phyloP scores from a whole-genome alignment of 805 yeast genomes.

The Yarrowia sp. region DNA sequence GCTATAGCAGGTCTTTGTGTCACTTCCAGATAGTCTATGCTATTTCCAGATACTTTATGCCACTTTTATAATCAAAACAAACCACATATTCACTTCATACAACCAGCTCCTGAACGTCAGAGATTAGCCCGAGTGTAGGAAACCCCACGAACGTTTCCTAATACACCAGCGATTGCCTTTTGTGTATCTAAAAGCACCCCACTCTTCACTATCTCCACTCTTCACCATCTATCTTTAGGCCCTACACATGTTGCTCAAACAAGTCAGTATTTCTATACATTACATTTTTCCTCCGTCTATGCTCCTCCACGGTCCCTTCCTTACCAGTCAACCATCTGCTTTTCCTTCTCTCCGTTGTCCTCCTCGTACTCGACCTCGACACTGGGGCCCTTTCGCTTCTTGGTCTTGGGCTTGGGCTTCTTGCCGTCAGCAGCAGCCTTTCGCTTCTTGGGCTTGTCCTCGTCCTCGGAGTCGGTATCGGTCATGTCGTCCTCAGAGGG shows the following conservation, averaged over 20 bases:
- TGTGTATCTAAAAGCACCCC: too few relatives aligned
- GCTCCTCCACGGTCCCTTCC: neutral
- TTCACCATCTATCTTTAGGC: too few relatives aligned
- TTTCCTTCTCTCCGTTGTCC: conserved; percentile 40
- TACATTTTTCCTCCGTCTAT: conserved; percentile 23
- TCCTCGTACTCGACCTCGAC: conserved; percentile 47
- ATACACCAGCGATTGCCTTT: too few relatives aligned
- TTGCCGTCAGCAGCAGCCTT: conserved; percentile 22
- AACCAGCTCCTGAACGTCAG: too few relatives aligned
- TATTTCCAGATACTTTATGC: too few relatives aligned
- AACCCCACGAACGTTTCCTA: too few relatives aligned
- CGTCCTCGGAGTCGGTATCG: conserved; percentile 34
- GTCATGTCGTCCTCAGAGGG: conserved; percentile 25
- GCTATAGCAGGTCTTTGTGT: too few relatives aligned
- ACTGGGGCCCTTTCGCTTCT: conserved; percentile 41
- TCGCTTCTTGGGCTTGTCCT: conserved; percentile 39
- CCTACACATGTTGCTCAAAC: neutral
- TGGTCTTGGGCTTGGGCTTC: conserved; percentile 27
- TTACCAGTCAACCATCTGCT: conserved; percentile 38
- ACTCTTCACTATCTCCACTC: neutral
- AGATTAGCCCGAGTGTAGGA: too few relatives aligned
- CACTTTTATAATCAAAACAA: too few relatives aligned
- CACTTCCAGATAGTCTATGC: too few relatives aligned
- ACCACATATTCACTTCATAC: too few relatives aligned
- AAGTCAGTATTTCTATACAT: conserved; percentile 25